A percentile compares a stretch with the other conserved stretches of the same genome.
Evolutionary conservation across 352 stramenopile species (phyloP).

Genomic region (Phytophthora syringae): DNA sequence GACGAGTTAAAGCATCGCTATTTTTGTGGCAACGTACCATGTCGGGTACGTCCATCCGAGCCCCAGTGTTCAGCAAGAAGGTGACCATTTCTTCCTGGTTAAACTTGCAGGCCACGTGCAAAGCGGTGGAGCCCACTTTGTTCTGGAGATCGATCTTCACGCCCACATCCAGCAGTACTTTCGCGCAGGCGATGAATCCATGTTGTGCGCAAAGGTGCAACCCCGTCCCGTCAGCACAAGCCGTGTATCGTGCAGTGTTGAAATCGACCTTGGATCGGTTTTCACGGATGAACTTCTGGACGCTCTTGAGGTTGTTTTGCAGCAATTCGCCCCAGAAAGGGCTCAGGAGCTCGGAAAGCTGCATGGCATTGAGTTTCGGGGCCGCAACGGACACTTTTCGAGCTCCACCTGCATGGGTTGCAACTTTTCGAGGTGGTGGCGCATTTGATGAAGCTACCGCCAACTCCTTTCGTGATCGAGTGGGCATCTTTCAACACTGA

Average conservation of each 20-base stretch:
- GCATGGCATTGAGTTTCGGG: constrained; percentile 48
- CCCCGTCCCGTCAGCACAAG: constrained; percentile 49
- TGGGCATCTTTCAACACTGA: constrained; percentile 17
- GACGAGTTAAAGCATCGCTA: background rate
- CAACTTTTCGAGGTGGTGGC: background rate
- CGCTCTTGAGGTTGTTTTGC: constrained; percentile 52
- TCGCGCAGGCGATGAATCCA: constrained; percentile 46
- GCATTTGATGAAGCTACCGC: background rate
- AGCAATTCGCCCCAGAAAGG: constrained; percentile 60
- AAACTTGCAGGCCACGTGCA: constrained; percentile 69
- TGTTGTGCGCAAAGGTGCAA: constrained; percentile 67
- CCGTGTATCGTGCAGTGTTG: constrained; percentile 39
- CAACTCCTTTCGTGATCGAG: constrained; percentile 12
- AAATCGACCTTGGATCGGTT: constrained; percentile 53
- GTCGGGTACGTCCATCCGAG: constrained; percentile 57
- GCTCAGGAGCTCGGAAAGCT: constrained; percentile 50
- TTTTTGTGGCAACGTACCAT: constrained; percentile 27
- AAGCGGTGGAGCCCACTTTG: constrained; percentile 62
- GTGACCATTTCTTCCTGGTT: constrained; percentile 39
- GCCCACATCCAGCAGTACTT: constrained; percentile 46
- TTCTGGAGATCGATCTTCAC: constrained; percentile 49
- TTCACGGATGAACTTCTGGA: constrained; percentile 49
- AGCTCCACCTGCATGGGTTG: background rate
- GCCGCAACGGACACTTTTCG: background rate
- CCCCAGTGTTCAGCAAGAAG: constrained; percentile 46